phyloP scores from a whole-genome alignment of 164 flowering plant genomes.

The Taxillus chinensis region DNA sequence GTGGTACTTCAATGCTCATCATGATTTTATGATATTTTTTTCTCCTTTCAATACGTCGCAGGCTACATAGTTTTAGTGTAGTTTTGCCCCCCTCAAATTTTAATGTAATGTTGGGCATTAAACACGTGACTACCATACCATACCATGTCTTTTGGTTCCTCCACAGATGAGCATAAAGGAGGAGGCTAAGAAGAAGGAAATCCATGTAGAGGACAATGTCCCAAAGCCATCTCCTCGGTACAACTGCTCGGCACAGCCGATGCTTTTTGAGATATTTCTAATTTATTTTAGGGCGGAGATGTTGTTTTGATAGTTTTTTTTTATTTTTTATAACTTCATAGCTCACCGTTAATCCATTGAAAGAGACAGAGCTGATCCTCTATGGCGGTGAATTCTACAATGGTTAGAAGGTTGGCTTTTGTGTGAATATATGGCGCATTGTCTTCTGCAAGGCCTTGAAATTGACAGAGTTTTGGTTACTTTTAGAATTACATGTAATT shows the following conservation, averaged over 20 bases:
- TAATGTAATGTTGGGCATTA: too few relatives aligned
- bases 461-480: not conserved
- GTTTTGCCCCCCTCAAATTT: too few relatives aligned
- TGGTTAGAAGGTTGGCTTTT: constrained; percentile 70
- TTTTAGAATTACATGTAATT: too few relatives aligned
- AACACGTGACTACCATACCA: too few relatives aligned
- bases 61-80: too few relatives aligned
- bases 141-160: not conserved
- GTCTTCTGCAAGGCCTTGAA: not conserved
- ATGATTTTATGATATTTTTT: too few relatives aligned
- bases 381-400: constrained; percentile 98
- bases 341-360: constrained; percentile 79
- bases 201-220: constrained; percentile 83
- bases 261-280: not conserved
- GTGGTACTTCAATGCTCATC: too few relatives aligned
- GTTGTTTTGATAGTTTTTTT: constrained; percentile 1
- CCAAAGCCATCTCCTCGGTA: constrained; percentile 86
- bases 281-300: not conserved
- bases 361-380: constrained; percentile 81
- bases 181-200: constrained; percentile 96
- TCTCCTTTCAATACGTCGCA: too few relatives aligned
- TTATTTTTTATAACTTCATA: constrained; percentile 15
- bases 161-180: constrained; percentile 82
- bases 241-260: constrained; percentile 61
- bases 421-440: not conserved